Conservation (phyloP, 2,329 filamentous ascomycete species). For the Diplodia intermedia region DNA sequence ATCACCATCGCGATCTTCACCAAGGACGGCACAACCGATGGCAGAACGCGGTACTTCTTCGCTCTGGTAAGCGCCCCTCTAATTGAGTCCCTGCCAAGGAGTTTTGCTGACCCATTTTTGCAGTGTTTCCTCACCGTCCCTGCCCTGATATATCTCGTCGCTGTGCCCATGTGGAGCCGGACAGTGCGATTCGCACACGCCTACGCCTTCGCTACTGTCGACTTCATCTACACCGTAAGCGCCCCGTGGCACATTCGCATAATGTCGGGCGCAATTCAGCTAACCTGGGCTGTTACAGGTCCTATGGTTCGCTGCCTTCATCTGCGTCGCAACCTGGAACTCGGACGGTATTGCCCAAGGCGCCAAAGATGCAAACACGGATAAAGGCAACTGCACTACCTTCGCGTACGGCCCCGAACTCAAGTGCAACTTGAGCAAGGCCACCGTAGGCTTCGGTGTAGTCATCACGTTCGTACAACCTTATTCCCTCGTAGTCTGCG, state of each 20-base stretch:
- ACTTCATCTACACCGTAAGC: constrained; percentile 56
- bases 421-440: constrained; percentile 65
- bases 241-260: neutral
- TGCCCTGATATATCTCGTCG: constrained; percentile 65
- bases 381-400: constrained; percentile 58
- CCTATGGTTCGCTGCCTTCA: constrained; percentile 66
- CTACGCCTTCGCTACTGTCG: constrained; percentile 65
- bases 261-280: neutral
- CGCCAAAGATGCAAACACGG: constrained; percentile 50
- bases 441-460: constrained; percentile 62
- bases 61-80: constrained; percentile 56
- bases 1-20: constrained; percentile 66
- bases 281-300: constrained; percentile 44
- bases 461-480: constrained; percentile 60
- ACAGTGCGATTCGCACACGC: constrained; percentile 65
- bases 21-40: constrained; percentile 60
- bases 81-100: neutral
- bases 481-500: neutral
- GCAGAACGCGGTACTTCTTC: constrained; percentile 64
- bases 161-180: constrained; percentile 67
- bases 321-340: constrained; percentile 64
- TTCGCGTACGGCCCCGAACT: constrained; percentile 62
- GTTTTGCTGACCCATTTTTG: constrained; percentile 10
- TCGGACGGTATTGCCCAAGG: constrained; percentile 61
- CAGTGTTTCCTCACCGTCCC: constrained; percentile 67